Evolutionary conservation across 23 red algal species (phyloP), one percentile per base, ranked within the genome.

Genomic region (Chondrus crispus): DNA sequence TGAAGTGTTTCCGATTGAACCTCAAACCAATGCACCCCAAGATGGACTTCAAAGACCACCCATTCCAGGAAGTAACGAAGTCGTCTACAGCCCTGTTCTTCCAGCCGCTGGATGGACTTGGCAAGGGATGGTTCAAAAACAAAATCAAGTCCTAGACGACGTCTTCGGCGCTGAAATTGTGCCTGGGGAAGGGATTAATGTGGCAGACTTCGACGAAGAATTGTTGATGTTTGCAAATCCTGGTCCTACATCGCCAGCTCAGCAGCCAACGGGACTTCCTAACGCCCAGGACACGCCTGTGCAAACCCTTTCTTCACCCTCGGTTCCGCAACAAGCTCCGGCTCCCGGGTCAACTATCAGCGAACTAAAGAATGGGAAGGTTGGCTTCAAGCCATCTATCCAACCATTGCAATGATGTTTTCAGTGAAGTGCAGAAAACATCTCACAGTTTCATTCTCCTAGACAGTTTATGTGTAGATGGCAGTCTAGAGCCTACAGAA

Each of bases 31-130:
- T 62, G 87, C 58, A 51, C 71, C 72, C 11, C 4, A 18, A 4
- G 87, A 90, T 53, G 87, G 87, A 13, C 47, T 90, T 32, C 87
- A 90, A 69, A 64, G 87, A 80, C 71, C 74, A n/a, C 87, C 87
- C 4, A 80, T 90, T 54, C 51, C 87, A 14, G 87, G 87, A 40
- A 90, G 87, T 20, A 90, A 71, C 22, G 87, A 90, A 60, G 47
- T 53, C 5, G 87, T 90, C 10, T 90, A 90, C 41, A n/a, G 33
- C 39, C 87, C 87, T 9, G 87, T 90, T 24, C 5, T 40, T 39
- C 87, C 87, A 57, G 4, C 53, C 2, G 20, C 37, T 28, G 87
- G 87, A 20, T 33, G 53, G 12, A 75, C 87, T 7, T 90, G 87
- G 87, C 28, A 78, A 5, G 26, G 42, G 13, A 33, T 66, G 26